Evolutionary conservation across 2,329 filamentous ascomycete genomes (phyloP).

Genomic region (Orbilia javanica): DNA sequence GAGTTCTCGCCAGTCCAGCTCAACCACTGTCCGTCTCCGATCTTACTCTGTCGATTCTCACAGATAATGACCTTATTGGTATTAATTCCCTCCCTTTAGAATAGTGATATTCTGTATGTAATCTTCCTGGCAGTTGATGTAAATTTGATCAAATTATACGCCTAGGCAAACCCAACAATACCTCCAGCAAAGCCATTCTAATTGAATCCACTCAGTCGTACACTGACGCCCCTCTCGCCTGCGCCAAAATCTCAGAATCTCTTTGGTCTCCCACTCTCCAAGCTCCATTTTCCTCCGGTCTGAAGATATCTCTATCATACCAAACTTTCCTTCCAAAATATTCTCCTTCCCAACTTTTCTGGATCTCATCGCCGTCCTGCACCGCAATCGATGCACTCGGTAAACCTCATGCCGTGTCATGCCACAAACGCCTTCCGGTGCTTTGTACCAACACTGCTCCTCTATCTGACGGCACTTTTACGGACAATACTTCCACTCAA

Average conservation of each 20-base stretch:
- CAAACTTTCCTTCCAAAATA: conserved; percentile 64
- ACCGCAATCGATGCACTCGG: conserved; percentile 63
- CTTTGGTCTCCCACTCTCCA: conserved; percentile 16
- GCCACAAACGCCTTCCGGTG: conserved; percentile 63
- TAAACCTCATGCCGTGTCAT: conserved; percentile 50
- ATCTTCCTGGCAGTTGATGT: no score
- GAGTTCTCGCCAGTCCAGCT: conserved; percentile 3
- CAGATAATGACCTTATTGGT: conserved; percentile 39
- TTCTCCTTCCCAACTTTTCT: conserved; percentile 63
- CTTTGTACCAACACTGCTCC: conserved; percentile 68
- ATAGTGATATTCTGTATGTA: no score
- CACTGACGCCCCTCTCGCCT: conserved; percentile 14
- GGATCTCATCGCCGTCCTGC: conserved; percentile 63
- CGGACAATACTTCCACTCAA: conserved; percentile 63
- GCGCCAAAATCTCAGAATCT: conserved; percentile 21
- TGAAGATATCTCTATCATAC: conserved; percentile 63
- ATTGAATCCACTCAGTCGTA: conserved; percentile 36
- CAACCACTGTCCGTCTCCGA: background rate
- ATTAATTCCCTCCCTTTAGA: no score
- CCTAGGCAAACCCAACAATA: conserved; percentile 15
- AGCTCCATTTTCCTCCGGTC: conserved; percentile 16
- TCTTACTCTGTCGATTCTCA: conserved; percentile 37
- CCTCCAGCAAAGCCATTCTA: conserved; percentile 20
- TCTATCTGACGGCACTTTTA: conserved; percentile 64
- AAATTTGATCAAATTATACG: background rate